Conservation (phyloP, 129 eudicot species). For the Smallanthus sonchifolius region DNA sequence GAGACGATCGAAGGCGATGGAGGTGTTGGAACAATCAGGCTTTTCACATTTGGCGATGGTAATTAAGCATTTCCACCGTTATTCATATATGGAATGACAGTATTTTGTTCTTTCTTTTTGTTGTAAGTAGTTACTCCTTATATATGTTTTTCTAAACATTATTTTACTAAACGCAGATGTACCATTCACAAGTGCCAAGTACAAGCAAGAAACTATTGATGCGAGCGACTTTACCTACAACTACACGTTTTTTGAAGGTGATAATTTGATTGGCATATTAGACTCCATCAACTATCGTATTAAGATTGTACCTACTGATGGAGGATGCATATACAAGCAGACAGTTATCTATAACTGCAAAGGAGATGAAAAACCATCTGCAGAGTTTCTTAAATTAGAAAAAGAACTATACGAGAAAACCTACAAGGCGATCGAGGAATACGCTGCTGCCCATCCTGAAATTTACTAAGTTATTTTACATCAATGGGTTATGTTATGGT, state of each 20-base stretch:
- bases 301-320: constrained; percentile 9
- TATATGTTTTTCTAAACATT: neutral
- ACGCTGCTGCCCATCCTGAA: neutral
- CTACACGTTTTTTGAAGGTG: constrained; percentile 15
- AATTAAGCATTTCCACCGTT: neutral
- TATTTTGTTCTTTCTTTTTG: no score
- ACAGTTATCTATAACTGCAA: constrained; percentile 18
- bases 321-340: constrained; percentile 9
- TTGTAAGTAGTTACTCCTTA: neutral
- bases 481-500: neutral
- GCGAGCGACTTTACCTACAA: neutral
- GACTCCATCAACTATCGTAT: constrained; percentile 14
- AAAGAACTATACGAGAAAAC: constrained; percentile 22
- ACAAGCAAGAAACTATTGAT: constrained; percentile 7
- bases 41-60: constrained; percentile 18
- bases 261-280: constrained; percentile 20
- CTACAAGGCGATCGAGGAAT: constrained; percentile 13
- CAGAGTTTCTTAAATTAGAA: constrained; percentile 4
- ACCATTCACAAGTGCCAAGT: constrained; percentile 13
- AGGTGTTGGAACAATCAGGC: constrained; percentile 16
- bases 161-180: neutral
- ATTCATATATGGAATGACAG: no score
- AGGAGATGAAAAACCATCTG: constrained; percentile 11
- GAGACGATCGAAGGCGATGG: constrained; percentile 18
- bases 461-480: neutral